Conservation (phyloP, 2,329 filamentous ascomycete species). For the Clarireedia paspali region DNA sequence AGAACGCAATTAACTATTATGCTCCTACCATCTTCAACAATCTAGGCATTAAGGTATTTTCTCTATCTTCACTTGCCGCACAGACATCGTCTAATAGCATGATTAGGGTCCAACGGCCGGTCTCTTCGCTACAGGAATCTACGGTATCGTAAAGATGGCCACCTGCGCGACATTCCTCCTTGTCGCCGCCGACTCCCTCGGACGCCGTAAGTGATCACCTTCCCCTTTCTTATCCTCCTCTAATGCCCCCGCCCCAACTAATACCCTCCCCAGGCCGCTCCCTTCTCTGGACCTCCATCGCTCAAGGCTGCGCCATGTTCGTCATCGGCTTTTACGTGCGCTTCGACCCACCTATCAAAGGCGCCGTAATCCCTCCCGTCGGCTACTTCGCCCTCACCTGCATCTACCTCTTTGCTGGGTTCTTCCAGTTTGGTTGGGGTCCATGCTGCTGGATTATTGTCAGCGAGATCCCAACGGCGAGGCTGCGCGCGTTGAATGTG, state of each 20-base stretch:
- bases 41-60: slow-evolving; percentile 46
- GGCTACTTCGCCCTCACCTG: slow-evolving; percentile 64
- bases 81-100: too few species aligned
- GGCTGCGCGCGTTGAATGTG: slow-evolving; percentile 60
- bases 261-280: too few species aligned
- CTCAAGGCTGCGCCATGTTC: slow-evolving; percentile 56
- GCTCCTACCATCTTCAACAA: slow-evolving; percentile 61
- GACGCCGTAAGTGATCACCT: slow-evolving; percentile 37
- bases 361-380: slow-evolving; percentile 49
- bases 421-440: slow-evolving; percentile 66
- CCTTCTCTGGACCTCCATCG: slow-evolving; percentile 57
- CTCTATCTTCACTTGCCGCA: too few species aligned
- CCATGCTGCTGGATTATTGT: slow-evolving; percentile 62
- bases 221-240: too few species aligned
- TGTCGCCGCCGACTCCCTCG: slow-evolving; percentile 62
- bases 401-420: slow-evolving; percentile 64
- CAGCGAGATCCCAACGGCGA: slow-evolving; percentile 60
- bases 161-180: slow-evolving; percentile 57
- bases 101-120: slow-evolving; percentile 38
- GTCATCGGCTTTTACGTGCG: slow-evolving; percentile 66
- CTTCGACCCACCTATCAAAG: slow-evolving; percentile 48
- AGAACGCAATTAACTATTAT: slow-evolving; percentile 42
- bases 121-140: slow-evolving; percentile 67
- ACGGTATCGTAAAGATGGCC: slow-evolving; percentile 63
- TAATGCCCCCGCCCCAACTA: too few species aligned